Conservation (phyloP, 148 eudicot species). For the Rhododendron simsii region DNA sequence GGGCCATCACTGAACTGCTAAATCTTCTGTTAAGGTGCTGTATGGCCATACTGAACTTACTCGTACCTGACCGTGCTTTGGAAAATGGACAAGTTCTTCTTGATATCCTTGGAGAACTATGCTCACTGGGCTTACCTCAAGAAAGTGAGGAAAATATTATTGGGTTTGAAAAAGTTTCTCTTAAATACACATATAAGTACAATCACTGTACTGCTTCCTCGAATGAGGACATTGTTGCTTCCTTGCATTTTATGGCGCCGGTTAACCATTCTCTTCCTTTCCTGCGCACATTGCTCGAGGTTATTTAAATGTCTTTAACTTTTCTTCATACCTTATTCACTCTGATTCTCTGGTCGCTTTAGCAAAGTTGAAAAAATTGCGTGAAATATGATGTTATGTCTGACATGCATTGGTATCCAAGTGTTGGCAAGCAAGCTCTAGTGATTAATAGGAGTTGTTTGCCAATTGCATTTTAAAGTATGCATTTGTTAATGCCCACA, state of each 20-base stretch:
- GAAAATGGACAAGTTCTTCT: conserved; percentile 40
- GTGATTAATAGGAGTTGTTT: neutral
- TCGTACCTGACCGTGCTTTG: conserved; percentile 28
- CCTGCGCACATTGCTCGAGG: conserved; percentile 60
- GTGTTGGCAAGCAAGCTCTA: neutral
- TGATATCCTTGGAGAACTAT: conserved; percentile 31
- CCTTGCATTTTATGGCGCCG: conserved; percentile 35
- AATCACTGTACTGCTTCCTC: conserved; percentile 25
- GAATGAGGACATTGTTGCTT: conserved; percentile 33
- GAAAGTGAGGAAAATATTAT: conserved; percentile 12
- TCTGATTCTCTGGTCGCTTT: neutral
- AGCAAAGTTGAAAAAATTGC: neutral
- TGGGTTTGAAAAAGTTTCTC: conserved; percentile 25
- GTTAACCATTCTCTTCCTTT: conserved; percentile 25
- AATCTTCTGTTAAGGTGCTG: conserved; percentile 68
- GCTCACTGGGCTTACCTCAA: conserved; percentile 15
- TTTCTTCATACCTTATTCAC: neutral
- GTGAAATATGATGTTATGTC: neutral
- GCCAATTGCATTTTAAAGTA: neutral
- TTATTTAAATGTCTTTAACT: conserved; percentile 20
- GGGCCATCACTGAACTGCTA: conserved; percentile 31
- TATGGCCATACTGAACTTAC: conserved; percentile 40
- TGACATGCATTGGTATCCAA: neutral
- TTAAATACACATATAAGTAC: conserved; percentile 13
- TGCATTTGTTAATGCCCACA: neutral